Percentiles rank a stretch among this genome's conserved stretches.
Conservation (phyloP, 1,284 basidiomycete species). For the Papiliotrema laurentii region DNA sequence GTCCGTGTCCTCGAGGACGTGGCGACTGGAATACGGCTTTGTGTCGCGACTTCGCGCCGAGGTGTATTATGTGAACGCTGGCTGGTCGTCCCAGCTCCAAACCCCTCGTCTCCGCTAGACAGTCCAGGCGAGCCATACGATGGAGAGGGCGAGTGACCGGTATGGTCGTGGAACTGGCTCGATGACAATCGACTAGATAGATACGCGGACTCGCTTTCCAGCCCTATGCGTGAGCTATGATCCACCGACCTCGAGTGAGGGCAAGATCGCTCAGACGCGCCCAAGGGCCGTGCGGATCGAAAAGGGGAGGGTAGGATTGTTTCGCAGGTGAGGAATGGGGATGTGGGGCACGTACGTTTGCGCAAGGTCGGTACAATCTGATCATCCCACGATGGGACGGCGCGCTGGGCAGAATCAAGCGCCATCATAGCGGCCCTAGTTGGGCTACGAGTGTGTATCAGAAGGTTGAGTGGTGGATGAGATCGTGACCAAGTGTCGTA, state of each 20-base stretch:
- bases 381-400: slow-evolving; percentile 27
- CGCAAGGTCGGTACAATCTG: slow-evolving; percentile 30
- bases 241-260: neutral
- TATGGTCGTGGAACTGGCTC: slow-evolving; percentile 11
- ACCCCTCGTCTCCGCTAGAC: too few relatives aligned
- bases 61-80: too few relatives aligned
- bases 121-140: neutral
- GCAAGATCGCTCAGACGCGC: neutral
- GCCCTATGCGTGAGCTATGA: slow-evolving; percentile 13
- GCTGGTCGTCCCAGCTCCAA: too few relatives aligned
- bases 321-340: too few relatives aligned
- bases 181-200: slow-evolving; percentile 25
- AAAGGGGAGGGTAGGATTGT: neutral
- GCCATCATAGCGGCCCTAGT: too few relatives aligned
- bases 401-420: too few relatives aligned
- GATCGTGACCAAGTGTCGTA: too few relatives aligned
- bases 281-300: neutral
- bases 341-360: slow-evolving; percentile 30
- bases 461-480: too few relatives aligned
- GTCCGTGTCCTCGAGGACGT: too few relatives aligned
- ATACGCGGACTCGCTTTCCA: slow-evolving; percentile 28
- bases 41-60: too few relatives aligned
- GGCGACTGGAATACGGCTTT: too few relatives aligned
- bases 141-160: neutral
- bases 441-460: too few relatives aligned